Conservation (phyloP, 1,284 basidiomycete species). For the Apiotrichum gamsii region DNA sequence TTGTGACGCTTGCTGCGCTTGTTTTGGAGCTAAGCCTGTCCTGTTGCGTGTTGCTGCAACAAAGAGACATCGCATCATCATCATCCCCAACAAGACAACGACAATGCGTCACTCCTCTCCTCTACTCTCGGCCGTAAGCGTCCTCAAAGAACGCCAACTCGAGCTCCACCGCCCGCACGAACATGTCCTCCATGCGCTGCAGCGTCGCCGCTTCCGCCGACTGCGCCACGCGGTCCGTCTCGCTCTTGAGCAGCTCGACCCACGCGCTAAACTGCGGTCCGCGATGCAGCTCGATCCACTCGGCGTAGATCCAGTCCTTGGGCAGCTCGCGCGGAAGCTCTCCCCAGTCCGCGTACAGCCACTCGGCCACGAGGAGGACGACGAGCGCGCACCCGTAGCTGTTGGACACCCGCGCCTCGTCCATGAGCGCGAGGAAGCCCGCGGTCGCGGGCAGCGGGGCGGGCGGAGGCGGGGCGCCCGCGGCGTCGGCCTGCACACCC, state of each 20-base stretch:
- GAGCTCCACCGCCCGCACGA: constrained; percentile 8
- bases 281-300: constrained; percentile 22
- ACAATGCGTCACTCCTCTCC: too few species aligned
- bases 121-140: constrained; percentile 5
- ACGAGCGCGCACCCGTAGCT: constrained; percentile 8
- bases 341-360: constrained; percentile 20
- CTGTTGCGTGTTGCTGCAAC: too few species aligned
- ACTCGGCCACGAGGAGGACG: constrained; percentile 19
- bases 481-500: not conserved
- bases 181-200: constrained; percentile 4
- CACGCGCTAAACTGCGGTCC: constrained; percentile 10
- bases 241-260: constrained; percentile 10
- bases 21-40: too few species aligned
- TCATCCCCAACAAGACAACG: too few species aligned
- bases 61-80: too few species aligned
- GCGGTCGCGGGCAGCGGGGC: not conserved
- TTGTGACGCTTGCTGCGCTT: too few species aligned
- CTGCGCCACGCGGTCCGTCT: constrained; percentile 11
- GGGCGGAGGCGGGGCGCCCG: too few species aligned
- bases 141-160: constrained; percentile 15
- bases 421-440: constrained; percentile 10
- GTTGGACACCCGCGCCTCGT: not conserved
- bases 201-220: not conserved
- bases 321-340: not conserved
- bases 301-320: constrained; percentile 9